These are phyloP conservation scores for Tephrocybe sp. DNA, from an alignment of 768 basidiomycete species.

Conservation along the genomic window DNA sequence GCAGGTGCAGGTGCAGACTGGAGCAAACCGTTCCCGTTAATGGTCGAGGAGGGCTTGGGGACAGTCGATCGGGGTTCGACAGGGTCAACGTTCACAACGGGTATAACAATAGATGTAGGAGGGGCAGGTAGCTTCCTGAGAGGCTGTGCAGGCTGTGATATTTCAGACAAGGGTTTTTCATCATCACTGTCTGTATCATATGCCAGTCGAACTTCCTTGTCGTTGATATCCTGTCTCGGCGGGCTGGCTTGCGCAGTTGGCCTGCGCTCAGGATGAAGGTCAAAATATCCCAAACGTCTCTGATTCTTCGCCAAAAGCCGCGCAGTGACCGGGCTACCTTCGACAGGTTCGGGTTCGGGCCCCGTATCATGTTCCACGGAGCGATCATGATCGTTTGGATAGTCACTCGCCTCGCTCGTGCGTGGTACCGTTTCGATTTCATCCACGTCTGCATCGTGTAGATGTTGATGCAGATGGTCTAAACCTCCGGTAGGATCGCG, in stretches of 20 bases:
- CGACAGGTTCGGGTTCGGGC: constrained; percentile 16
- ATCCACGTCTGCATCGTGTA: constrained; percentile 46
- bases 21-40: constrained; percentile 19
- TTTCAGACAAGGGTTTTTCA: constrained; percentile 16
- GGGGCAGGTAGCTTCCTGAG: constrained; percentile 18
- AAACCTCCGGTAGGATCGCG: constrained; percentile 32
- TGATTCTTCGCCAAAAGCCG: constrained; percentile 35
- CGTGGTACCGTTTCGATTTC: constrained; percentile 49
- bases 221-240: constrained; percentile 31
- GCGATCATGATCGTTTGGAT: constrained; percentile 25
- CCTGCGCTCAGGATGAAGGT: constrained; percentile 73
- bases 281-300: constrained; percentile 69
- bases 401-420: constrained; percentile 27
- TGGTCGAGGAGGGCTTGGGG: constrained; percentile 2
- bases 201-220: constrained; percentile 33
- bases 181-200: constrained; percentile 36
- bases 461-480: constrained; percentile 33
- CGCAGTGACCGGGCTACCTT: constrained; percentile 22
- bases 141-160: not conserved
- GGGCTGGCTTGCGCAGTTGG: constrained; percentile 28
- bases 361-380: constrained; percentile 10
- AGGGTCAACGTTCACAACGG: constrained; percentile 7
- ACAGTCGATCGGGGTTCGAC: constrained; percentile 10
- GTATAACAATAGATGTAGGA: no score
- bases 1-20: not conserved